A percentile compares a stretch with the other conserved stretches of the same genome.
Evolutionary conservation across 345 rosid genomes (phyloP).

Genomic region (Lepidium aucheri): DNA sequence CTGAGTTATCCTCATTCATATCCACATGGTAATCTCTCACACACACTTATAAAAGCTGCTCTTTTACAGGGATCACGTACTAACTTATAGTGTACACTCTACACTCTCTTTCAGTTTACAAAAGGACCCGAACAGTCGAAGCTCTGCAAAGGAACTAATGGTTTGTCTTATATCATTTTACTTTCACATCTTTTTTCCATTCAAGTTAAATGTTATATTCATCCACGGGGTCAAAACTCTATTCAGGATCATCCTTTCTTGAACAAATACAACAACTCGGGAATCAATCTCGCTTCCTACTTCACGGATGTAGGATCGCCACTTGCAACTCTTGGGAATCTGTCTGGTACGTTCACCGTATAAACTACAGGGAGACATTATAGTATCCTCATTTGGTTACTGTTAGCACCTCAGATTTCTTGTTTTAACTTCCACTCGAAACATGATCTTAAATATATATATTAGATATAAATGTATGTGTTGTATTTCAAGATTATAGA

Average conservation of each 20-base stretch:
- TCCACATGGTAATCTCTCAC: conserved; percentile 57
- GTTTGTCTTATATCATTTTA: conserved; percentile 15
- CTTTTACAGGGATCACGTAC: background rate
- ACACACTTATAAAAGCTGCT: background rate
- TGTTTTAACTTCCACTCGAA: background rate
- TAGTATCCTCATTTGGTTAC: background rate
- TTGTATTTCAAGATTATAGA: conserved; percentile 7
- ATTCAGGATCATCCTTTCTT: conserved; percentile 69
- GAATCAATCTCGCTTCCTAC: conserved; percentile 68
- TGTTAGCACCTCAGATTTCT: conserved; percentile 5
- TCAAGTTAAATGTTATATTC: background rate
- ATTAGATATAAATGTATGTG: background rate
- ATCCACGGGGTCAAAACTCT: background rate
- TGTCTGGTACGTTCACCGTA: conserved; percentile 32
- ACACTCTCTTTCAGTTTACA: conserved; percentile 49
- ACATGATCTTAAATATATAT: background rate
- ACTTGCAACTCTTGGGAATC: conserved; percentile 62
- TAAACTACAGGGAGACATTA: conserved; percentile 1
- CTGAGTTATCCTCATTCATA: conserved; percentile 68
- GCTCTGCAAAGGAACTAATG: conserved; percentile 52
- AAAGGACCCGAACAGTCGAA: conserved; percentile 55
- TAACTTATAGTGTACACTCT: background rate
- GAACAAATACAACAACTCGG: conserved; percentile 52
- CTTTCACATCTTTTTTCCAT: background rate
- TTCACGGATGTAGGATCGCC: conserved; percentile 87